Percentiles rank a stretch among this genome's conserved stretches.
Conservation (phyloP, 768 basidiomycete genomes). For the Mycena albidolilacea region DNA sequence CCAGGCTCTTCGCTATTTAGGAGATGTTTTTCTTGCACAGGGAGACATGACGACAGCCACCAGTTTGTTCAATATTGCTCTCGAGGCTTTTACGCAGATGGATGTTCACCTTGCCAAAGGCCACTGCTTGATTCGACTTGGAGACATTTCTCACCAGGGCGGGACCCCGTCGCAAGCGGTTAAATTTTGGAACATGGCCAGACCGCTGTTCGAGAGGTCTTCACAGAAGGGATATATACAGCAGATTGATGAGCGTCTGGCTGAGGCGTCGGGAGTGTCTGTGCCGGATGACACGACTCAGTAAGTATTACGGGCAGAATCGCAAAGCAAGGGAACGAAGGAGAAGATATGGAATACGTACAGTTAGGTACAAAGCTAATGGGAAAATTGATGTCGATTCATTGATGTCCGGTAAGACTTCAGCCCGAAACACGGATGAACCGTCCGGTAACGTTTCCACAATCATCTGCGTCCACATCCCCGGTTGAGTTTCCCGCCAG, state of each 20-base stretch:
- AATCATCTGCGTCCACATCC: too few species aligned
- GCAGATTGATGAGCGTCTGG: background rate
- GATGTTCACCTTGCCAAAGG: slow-evolving; percentile 5
- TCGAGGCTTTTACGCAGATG: slow-evolving; percentile 7
- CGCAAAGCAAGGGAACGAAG: too few species aligned
- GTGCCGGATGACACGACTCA: too few species aligned
- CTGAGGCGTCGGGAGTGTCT: background rate
- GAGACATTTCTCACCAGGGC: background rate
- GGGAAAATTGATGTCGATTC: too few species aligned
- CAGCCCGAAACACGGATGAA: too few species aligned
- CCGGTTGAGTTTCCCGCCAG: too few species aligned
- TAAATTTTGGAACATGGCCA: background rate
- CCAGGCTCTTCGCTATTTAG: slow-evolving; percentile 9
- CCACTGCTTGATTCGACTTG: slow-evolving; percentile 13
- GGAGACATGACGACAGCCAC: slow-evolving; percentile 1
- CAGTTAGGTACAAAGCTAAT: too few species aligned
- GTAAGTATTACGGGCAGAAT: too few species aligned
- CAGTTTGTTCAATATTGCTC: slow-evolving; percentile 3
- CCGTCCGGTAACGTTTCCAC: too few species aligned
- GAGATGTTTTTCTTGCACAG: background rate
- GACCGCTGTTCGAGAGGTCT: slow-evolving; percentile 6
- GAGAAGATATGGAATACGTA: too few species aligned
- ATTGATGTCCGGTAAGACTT: too few species aligned
- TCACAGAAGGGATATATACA: background rate
- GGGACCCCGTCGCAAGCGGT: background rate